A percentile compares a stretch with the other conserved stretches of the same genome.
phyloP scores from a whole-genome alignment of 345 rosid species.

The Rhodomyrtus tomentosa region DNA sequence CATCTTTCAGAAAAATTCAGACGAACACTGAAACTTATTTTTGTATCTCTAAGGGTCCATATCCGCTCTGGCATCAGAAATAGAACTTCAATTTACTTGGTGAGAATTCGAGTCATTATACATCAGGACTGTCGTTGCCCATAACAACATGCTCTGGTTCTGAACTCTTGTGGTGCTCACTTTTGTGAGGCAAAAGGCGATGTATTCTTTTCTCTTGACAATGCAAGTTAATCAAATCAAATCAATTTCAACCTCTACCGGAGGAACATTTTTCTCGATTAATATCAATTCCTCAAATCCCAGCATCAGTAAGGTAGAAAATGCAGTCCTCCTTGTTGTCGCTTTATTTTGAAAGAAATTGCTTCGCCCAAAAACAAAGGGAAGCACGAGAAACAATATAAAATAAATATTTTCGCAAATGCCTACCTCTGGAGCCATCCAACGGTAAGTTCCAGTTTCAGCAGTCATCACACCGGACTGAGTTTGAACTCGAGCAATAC shows the following conservation, averaged over 20 bases:
- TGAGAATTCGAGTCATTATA: not conserved
- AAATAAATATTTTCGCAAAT: not conserved
- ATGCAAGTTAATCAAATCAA: not conserved
- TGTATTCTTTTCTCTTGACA: not conserved
- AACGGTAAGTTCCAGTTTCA: slow-evolving; percentile 69
- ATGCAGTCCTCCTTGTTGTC: not conserved
- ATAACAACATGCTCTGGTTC: not conserved
- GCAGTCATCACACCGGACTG: slow-evolving; percentile 65
- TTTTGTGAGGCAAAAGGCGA: not conserved
- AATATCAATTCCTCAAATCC: not conserved
- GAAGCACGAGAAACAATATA: not conserved
- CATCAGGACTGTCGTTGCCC: not conserved
- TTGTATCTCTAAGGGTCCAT: not conserved
- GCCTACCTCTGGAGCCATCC: slow-evolving; percentile 85
- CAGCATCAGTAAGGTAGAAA: not conserved
- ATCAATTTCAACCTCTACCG: not conserved
- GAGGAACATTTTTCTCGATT: not conserved
- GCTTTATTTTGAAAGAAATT: not conserved
- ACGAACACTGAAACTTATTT: not conserved
- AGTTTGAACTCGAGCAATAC: slow-evolving; percentile 56
- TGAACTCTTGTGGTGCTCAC: not conserved
- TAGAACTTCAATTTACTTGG: not conserved
- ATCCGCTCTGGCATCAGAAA: not conserved
- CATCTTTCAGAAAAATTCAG: not conserved
- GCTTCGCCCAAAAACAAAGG: not conserved